Evolutionary conservation across 257 asterid species (phyloP).

Genomic region (Solanum okadae): DNA sequence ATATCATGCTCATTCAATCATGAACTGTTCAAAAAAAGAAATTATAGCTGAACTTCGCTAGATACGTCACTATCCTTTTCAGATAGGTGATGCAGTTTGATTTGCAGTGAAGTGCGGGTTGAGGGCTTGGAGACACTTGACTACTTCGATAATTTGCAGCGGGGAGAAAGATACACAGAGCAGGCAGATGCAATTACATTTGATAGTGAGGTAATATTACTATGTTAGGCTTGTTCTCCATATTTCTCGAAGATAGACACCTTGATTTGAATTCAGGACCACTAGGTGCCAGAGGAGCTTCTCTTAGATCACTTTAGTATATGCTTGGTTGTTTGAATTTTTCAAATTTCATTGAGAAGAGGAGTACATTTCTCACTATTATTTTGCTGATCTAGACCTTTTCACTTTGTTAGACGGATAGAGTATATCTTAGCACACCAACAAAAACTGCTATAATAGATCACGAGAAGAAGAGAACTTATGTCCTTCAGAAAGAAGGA

Average conservation of each 20-base stretch:
- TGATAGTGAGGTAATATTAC: constrained; percentile 62
- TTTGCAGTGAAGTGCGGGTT: constrained; percentile 81
- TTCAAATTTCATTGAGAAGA: background rate
- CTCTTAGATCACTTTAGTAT: background rate
- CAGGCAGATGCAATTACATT: constrained; percentile 92
- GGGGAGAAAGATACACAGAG: constrained; percentile 61
- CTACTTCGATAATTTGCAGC: constrained; percentile 58
- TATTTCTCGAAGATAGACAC: background rate
- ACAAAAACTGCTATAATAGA: constrained; percentile 78
- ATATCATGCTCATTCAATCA: background rate
- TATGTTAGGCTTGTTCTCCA: background rate
- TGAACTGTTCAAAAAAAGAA: background rate
- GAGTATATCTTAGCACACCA: constrained; percentile 70
- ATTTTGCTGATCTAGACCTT: background rate
- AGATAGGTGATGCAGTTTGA: constrained; percentile 34
- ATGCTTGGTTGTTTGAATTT: background rate
- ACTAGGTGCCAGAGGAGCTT: background rate
- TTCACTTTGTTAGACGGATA: constrained; percentile 43
- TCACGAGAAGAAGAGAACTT: constrained; percentile 83
- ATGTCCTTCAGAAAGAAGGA: constrained; percentile 68
- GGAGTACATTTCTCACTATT: background rate
- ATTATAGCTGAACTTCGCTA: constrained; percentile 7
- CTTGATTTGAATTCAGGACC: background rate
- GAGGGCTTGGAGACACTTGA: constrained; percentile 93
- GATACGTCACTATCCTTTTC: constrained; percentile 15